phyloP scores from a whole-genome alignment of 2,329 filamentous ascomycete species.

The Aspergillus calidoustus region DNA sequence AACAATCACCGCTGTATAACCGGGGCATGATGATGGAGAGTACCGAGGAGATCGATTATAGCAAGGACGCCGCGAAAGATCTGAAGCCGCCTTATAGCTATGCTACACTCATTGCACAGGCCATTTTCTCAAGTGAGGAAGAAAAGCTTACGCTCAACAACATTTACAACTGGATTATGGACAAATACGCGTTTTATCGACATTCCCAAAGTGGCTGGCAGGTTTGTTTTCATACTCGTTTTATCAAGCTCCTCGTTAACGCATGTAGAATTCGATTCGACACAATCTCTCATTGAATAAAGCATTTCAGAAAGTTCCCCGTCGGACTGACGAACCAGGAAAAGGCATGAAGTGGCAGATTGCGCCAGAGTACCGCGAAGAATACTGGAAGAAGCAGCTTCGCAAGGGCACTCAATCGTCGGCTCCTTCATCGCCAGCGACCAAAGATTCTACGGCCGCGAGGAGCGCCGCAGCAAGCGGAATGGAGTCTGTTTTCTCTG shows the following conservation, averaged over 20 bases:
- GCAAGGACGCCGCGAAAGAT: constrained; percentile 81
- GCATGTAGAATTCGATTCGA: constrained; percentile 83
- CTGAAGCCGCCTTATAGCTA: constrained; percentile 97
- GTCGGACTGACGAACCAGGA: constrained; percentile 90
- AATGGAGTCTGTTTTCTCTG: constrained; percentile 47
- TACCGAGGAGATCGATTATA: constrained; percentile 60
- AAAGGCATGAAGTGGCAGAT: constrained; percentile 99
- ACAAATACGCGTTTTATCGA: constrained; percentile 90
- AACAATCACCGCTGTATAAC: constrained; percentile 54
- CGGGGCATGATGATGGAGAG: constrained; percentile 59
- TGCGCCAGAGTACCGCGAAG: constrained; percentile 78
- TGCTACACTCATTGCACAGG: constrained; percentile 94
- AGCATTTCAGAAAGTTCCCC: constrained; percentile 88
- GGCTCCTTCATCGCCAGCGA: constrained; percentile 52
- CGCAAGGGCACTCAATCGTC: constrained; percentile 51
- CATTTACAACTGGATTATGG: constrained; percentile 92
- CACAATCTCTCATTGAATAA: constrained; percentile 97
- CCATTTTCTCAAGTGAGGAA: constrained; percentile 83
- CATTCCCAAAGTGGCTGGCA: constrained; percentile 89
- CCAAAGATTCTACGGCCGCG: constrained; percentile 45
- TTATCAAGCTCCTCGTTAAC: background rate
- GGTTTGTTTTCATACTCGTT: constrained; percentile 54
- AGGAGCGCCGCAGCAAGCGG: constrained; percentile 38
- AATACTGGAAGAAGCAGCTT: constrained; percentile 75
- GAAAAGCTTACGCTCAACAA: constrained; percentile 88